Evolutionary conservation across 306 rosid genomes (phyloP), one percentile per base, ranked within the genome.

Genomic region (Citrullus mucosospermus): DNA sequence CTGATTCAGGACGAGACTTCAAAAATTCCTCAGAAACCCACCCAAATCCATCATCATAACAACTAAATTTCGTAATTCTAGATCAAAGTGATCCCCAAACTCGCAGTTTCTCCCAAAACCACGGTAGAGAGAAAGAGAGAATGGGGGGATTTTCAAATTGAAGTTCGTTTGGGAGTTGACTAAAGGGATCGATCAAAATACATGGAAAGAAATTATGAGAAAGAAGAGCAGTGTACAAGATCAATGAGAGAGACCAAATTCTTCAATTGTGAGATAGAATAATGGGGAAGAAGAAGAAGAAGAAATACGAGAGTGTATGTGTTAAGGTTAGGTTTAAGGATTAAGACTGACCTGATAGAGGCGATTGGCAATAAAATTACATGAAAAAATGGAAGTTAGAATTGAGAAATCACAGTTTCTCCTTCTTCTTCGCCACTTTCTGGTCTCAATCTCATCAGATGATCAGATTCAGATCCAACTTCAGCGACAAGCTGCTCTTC

Each of bases 401-500:
- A 56, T n/a, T 18, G 51, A 56, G 36, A 76, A 43, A 38, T 56
- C 44, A 56, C 3, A 20, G 67, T 25, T 38, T 58, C 13, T 41
- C 39, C 69, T 6, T 58, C 30, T 43, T 20, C 57, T 77, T 57
- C 80, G 56, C 16, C 80, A 18, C 3, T 76, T 60, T 77, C 43
- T 57, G 56, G 15, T 43, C 38, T 77, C 70, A 44, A 38, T 25
- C 38, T 43, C 70, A 60, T 44, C 69, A 10, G 41, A 43, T 14
- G 44, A 46, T 60, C 80, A 59, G 80, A 77, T 77, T 59, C 80
- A 77, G 80, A 77, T 77, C 80, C 80, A 77, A 41, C 22, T 44
- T 59, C 69, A 76, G 55, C 70, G 71, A 77, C 10, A 44, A 57
- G 16, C 80, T 59, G 44, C 70, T 77, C 80, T 28, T 43, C 71